Base-by-base conservation (phyloP, 1,284 basidiomycete genomes). In the Psilocybe mexicana region DNA sequence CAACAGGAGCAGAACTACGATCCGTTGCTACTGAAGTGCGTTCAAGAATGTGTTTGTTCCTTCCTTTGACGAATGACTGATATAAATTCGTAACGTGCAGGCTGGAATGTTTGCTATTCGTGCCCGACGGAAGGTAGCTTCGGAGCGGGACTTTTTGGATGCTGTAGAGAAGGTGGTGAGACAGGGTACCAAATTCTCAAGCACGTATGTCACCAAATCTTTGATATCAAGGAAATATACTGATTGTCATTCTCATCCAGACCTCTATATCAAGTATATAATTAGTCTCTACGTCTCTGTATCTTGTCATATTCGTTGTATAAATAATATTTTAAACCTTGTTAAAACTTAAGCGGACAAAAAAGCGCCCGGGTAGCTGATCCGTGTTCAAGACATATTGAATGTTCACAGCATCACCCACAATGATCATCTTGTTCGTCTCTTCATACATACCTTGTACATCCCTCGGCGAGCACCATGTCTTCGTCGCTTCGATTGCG, bases 91-190 rank as follows among this genome's bases (percentile, higher is more conserved):
- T 43, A 26, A n/a, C 45, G 33, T 55, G 18, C 63, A 92, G 87
- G 97, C 97, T 36, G 97, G 97, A 43, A 99, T 99, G 97, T 99
- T 98, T 77, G 96, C 97, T 0, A 99, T 99, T 67, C 90, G 97
- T 60, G 93, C 95, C 55, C 82, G 97, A 66, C 84, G 97, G 74
- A 98, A 99, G 77, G 94, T 99, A 6, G 95, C 96, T 0, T 96
- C 94, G 3, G 97, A 99, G 72, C 88, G 94, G 58, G 97, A 99
- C 76, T 99, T 98, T 78, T 76, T 99, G 69, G 94, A 98, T 70
- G 93, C 95, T 4, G 96, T 99, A 2, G 96, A 99, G 79, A 98
- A 98, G 79, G 96, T 98, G 58, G 94, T 98, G 51, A 83, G 94
- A 69, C 96, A 98, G 77, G 96, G 96, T 51, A 96, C 93, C 68